phyloP scores from a whole-genome alignment of 202 grass and related monocot genomes.

The Schoenoplectus triqueter region DNA sequence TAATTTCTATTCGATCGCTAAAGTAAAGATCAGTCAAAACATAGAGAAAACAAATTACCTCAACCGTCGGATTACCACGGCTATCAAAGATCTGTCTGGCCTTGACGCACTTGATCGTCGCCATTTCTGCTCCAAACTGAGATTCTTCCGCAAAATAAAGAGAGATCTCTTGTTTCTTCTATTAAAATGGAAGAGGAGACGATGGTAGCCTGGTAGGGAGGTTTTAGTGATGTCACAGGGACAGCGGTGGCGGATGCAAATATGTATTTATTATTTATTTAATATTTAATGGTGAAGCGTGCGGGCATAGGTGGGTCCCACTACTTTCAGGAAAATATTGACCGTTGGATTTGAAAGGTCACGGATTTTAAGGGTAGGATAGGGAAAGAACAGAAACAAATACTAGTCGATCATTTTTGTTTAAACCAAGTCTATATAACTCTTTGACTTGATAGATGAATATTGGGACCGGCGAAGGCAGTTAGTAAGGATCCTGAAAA shows the following conservation, averaged over 20 bases:
- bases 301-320: neutral
- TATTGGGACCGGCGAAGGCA: no score
- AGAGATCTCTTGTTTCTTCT: no score
- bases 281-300: neutral
- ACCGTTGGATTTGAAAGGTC: slow-evolving; percentile 33
- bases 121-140: slow-evolving; percentile 27
- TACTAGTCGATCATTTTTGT: no score
- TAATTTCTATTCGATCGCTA: neutral
- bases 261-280: neutral
- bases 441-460: neutral
- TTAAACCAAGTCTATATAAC: no score
- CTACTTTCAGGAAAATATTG: neutral
- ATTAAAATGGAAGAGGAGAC: neutral
- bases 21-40: neutral
- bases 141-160: neutral
- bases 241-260: neutral
- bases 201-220: neutral
- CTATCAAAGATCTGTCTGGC: slow-evolving; percentile 83
- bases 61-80: slow-evolving; percentile 74
- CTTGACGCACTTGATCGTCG: slow-evolving; percentile 73
- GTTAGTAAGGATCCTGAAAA: neutral
- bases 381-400: neutral
- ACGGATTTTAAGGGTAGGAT: slow-evolving; percentile 24
- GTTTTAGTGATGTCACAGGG: slow-evolving; percentile 1
- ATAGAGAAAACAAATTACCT: slow-evolving; percentile 41